Conservation (phyloP, 2,329 filamentous ascomycete genomes). For the Dothidotthia symphoricarpi region DNA sequence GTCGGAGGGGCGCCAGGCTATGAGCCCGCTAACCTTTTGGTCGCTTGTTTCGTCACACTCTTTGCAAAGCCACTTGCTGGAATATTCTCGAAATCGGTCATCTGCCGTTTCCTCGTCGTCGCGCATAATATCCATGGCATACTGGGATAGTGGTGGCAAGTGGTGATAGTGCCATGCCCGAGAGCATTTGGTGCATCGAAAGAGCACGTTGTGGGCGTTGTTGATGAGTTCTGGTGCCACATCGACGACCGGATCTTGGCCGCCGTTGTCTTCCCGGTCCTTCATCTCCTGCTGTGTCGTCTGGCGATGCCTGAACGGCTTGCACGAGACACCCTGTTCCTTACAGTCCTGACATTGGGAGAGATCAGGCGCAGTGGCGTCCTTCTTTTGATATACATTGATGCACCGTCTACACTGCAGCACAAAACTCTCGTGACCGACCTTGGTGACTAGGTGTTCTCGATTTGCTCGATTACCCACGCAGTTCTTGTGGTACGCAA, state of each 20-base stretch:
- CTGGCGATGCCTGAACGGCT: constrained; percentile 69
- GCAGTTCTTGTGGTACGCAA: constrained; percentile 79
- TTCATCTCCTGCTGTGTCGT: constrained; percentile 80
- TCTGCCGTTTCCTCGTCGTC: constrained; percentile 54
- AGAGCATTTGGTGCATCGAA: constrained; percentile 75
- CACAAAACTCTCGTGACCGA: constrained; percentile 73
- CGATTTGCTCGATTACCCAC: constrained; percentile 69
- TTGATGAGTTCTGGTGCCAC: constrained; percentile 68
- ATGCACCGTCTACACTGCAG: constrained; percentile 89
- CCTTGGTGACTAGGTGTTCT: constrained; percentile 88
- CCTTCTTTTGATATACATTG: constrained; percentile 65
- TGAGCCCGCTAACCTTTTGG: constrained; percentile 68
- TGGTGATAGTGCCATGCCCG: constrained; percentile 84
- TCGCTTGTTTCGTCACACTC: constrained; percentile 65
- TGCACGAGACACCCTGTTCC: constrained; percentile 64
- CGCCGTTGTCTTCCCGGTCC: constrained; percentile 73
- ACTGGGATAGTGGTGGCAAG: constrained; percentile 57
- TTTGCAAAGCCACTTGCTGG: constrained; percentile 72
- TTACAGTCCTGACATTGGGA: constrained; percentile 71
- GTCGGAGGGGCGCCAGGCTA: constrained; percentile 80
- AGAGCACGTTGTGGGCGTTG: constrained; percentile 72
- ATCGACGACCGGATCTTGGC: constrained; percentile 69
- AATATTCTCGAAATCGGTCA: constrained; percentile 70
- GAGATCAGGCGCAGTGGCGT: constrained; percentile 66
- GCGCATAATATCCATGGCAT: constrained; percentile 46